A percentile compares a stretch with the other conserved stretches of the same genome.
Conservation (phyloP, 2,329 filamentous ascomycete species). For the Trichophyton equinum region DNA sequence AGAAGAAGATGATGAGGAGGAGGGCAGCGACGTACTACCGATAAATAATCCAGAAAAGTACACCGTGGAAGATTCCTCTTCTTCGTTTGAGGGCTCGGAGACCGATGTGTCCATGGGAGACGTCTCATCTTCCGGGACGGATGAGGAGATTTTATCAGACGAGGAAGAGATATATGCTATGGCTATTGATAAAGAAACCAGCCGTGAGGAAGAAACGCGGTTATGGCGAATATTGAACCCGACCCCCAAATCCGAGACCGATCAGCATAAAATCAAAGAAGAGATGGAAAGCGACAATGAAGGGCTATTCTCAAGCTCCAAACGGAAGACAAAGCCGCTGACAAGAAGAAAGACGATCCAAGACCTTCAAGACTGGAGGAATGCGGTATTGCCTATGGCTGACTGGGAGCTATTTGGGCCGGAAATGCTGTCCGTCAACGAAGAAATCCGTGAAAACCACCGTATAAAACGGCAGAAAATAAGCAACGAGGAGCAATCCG, state of each 20-base stretch:
- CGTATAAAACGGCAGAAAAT: constrained; percentile 17
- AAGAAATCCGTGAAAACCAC: constrained; percentile 20
- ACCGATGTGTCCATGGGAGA: neutral
- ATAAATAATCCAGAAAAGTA: neutral
- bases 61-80: neutral
- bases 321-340: constrained; percentile 12
- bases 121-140: neutral
- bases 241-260: constrained; percentile 13
- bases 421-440: constrained; percentile 19
- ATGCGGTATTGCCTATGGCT: constrained; percentile 33
- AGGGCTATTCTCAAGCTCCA: constrained; percentile 10
- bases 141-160: constrained; percentile 17
- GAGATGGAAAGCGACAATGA: constrained; percentile 15
- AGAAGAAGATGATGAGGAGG: neutral
- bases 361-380: constrained; percentile 38
- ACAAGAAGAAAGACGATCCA: constrained; percentile 24
- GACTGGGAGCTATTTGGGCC: constrained; percentile 40
- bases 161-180: constrained; percentile 36
- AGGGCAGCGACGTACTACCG: neutral
- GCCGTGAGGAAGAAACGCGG: constrained; percentile 33
- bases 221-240: constrained; percentile 34
- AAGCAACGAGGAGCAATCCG: neutral
- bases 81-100: neutral
- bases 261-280: constrained; percentile 1
- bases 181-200: constrained; percentile 35